These are phyloP conservation scores for Xylaria scruposa DNA, from an alignment of 495 filamentous ascomycete species.

Conservation along the genomic window DNA sequence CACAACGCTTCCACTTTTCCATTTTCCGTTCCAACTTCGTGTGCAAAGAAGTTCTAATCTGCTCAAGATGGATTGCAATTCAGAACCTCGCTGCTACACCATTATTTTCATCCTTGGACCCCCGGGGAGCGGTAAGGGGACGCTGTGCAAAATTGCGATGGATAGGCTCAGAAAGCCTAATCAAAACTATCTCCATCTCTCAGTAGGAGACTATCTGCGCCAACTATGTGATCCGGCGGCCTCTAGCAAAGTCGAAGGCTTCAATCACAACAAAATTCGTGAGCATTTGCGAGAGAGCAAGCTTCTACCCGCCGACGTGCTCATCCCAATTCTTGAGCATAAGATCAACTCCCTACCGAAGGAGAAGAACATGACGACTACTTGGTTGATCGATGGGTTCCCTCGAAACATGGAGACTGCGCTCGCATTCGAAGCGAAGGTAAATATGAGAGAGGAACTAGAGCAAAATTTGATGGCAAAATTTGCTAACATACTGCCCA, in stretches of 20 bases:
- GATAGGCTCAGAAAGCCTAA: conserved; percentile 15
- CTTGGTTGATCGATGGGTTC: conserved; percentile 48
- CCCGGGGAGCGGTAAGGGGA: conserved; percentile 50
- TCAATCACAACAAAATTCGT: conserved; percentile 26
- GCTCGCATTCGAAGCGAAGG: conserved; percentile 38
- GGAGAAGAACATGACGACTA: neutral
- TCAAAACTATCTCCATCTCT: conserved; percentile 47
- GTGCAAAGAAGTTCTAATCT: neutral
- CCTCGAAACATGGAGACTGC: conserved; percentile 44
- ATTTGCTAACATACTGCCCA: conserved; percentile 1
- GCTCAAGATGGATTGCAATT: conserved; percentile 11
- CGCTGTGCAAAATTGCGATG: conserved; percentile 37
- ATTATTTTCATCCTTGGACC: conserved; percentile 41
- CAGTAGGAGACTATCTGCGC: conserved; percentile 49
- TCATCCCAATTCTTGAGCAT: conserved; percentile 34
- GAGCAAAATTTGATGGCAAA: neutral
- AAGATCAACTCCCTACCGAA: conserved; percentile 28
- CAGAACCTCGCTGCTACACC: neutral
- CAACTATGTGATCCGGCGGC: conserved; percentile 15
- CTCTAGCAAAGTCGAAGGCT: neutral
- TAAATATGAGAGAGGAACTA: conserved; percentile 12
- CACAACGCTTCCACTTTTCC: neutral
- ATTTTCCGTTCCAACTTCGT: neutral
- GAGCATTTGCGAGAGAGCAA: conserved; percentile 32
- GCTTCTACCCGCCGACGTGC: conserved; percentile 36